phyloP scores from a whole-genome alignment of 148 eudicot species.

The Arbutus unedo region DNA sequence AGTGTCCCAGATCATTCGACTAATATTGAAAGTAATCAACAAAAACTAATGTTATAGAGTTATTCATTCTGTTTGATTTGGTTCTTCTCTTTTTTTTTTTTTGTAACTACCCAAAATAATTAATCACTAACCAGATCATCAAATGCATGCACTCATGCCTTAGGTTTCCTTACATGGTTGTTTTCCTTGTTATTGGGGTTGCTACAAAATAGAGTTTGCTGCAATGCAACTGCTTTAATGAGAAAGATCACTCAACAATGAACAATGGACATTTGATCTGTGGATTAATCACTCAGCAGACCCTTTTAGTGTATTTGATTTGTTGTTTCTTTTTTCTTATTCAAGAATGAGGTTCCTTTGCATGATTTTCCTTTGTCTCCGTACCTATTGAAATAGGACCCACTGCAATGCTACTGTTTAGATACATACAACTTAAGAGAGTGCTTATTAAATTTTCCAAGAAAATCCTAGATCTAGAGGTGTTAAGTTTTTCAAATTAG shows the following conservation, averaged over 20 bases:
- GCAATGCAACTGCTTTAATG: not conserved
- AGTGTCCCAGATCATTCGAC: not conserved
- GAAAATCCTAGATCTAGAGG: too few relatives aligned
- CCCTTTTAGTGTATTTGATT: not conserved
- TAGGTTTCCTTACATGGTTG: not conserved
- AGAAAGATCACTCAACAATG: not conserved
- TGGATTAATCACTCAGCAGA: too few relatives aligned
- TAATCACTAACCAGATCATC: not conserved
- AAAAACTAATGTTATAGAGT: not conserved
- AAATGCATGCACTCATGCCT: conserved; percentile 3
- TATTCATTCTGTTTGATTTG: not conserved
- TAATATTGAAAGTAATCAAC: not conserved
- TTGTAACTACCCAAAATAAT: not conserved
- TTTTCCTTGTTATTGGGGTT: not conserved
- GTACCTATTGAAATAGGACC: too few relatives aligned
- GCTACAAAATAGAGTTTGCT: not conserved
- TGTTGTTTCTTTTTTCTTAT: not conserved
- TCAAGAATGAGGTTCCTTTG: not conserved
- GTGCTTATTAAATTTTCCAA: too few relatives aligned
- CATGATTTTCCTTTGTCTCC: too few relatives aligned
- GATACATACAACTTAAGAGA: too few relatives aligned
- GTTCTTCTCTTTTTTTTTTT: not conserved
- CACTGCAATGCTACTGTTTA: too few relatives aligned
- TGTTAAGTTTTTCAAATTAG: too few relatives aligned
- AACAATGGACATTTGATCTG: too few relatives aligned